Percentiles rank a stretch among this genome's conserved stretches.
These are phyloP conservation scores for Penicillium sumatraense DNA, from an alignment of 2,329 filamentous ascomycete genomes.

Conservation along the genomic window DNA sequence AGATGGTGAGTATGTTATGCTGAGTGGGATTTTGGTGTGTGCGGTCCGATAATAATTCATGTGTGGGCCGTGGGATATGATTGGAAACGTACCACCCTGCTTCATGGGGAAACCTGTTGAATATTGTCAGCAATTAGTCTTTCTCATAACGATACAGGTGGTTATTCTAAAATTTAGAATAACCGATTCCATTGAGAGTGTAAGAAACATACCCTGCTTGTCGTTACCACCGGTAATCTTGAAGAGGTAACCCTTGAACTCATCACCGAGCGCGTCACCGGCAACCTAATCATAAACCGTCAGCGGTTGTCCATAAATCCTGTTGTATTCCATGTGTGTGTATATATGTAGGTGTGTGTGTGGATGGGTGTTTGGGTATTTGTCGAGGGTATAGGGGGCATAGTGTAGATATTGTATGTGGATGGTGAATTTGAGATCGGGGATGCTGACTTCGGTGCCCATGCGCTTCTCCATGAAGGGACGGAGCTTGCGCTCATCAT, in stretches of 20 bases:
- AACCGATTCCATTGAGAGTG: neutral
- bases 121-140: slow-evolving; percentile 30
- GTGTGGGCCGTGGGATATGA: slow-evolving; percentile 29
- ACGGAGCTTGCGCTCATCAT: slow-evolving; percentile 99
- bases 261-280: slow-evolving; percentile 93
- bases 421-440: slow-evolving; percentile 23
- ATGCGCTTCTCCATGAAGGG: slow-evolving; percentile 98
- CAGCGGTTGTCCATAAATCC: slow-evolving; percentile 32
- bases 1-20: slow-evolving; percentile 35
- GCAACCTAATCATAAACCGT: slow-evolving; percentile 65
- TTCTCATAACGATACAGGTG: neutral
- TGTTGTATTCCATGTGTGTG: slow-evolving; percentile 15
- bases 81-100: slow-evolving; percentile 75
- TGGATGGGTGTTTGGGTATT: neutral
- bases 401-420: slow-evolving; percentile 1
- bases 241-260: slow-evolving; percentile 99
- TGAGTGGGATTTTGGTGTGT: slow-evolving; percentile 3
- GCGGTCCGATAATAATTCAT: slow-evolving; percentile 9
- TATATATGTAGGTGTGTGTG: slow-evolving; percentile 11
- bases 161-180: too few relatives aligned
- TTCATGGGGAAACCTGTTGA: slow-evolving; percentile 92
- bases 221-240: slow-evolving; percentile 99
- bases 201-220: slow-evolving; percentile 75
- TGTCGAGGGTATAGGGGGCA: neutral
- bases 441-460: slow-evolving; percentile 58